Percentiles rank a stretch among this genome's conserved stretches.
These are phyloP conservation scores for Lichtheimia ramosa DNA, from an alignment of 371 early-diverging fungal species.

Conservation along the genomic window DNA sequence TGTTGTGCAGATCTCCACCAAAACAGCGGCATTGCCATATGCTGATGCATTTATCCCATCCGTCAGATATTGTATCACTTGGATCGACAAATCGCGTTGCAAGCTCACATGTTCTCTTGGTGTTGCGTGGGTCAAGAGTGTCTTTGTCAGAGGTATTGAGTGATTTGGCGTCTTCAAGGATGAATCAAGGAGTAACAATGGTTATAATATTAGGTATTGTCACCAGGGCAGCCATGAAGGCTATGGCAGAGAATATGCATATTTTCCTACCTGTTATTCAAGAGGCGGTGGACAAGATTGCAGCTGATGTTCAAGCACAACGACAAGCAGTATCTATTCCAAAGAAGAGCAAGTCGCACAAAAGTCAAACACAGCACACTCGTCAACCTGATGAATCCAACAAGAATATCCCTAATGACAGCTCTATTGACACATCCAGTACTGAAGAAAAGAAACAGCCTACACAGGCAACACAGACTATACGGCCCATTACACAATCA, in stretches of 20 bases:
- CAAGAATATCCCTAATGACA: no score
- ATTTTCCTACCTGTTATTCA: slow-evolving; percentile 30
- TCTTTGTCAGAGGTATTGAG: slow-evolving; percentile 49
- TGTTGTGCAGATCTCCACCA: slow-evolving; percentile 43
- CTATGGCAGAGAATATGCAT: slow-evolving; percentile 35
- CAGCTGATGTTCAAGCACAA: slow-evolving; percentile 1
- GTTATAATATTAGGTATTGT: slow-evolving; percentile 25
- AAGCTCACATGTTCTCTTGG: slow-evolving; percentile 52
- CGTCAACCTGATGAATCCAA: background rate
- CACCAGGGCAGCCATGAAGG: slow-evolving; percentile 43
- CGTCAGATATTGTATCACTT: slow-evolving; percentile 60
- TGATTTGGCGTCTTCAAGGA: background rate
- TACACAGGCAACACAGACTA: no score
- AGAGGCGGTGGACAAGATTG: slow-evolving; percentile 3
- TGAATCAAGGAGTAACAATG: background rate
- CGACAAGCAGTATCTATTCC: background rate
- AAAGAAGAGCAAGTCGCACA: background rate
- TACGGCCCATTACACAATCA: no score
- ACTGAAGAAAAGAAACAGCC: no score
- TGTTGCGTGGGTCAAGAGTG: slow-evolving; percentile 57
- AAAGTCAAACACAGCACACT: background rate
- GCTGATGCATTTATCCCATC: slow-evolving; percentile 63
- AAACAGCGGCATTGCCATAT: slow-evolving; percentile 55
- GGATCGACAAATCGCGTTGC: slow-evolving; percentile 40
- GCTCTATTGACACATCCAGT: no score